These are phyloP conservation scores for Cardamine resedifolia DNA, from an alignment of 345 rosid genomes.

Conservation along the genomic window DNA sequence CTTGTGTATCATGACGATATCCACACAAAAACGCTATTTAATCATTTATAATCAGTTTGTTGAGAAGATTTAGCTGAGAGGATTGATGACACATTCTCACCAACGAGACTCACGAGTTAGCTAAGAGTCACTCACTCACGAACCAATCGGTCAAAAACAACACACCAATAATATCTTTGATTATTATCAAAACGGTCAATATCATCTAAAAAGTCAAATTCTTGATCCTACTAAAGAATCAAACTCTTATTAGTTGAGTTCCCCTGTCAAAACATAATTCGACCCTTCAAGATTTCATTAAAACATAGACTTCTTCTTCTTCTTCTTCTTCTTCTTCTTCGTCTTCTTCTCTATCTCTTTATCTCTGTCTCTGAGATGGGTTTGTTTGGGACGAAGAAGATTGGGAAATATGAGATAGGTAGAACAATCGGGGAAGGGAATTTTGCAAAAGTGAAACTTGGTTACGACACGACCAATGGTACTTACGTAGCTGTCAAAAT, in stretches of 20 bases:
- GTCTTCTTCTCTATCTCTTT: not conserved
- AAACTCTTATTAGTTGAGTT: constrained; percentile 3
- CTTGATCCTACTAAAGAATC: constrained; percentile 16
- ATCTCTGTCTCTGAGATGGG: constrained; percentile 24
- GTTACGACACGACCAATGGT: constrained; percentile 59
- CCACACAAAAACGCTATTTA: constrained; percentile 26
- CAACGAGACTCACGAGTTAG: constrained; percentile 28
- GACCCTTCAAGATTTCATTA: constrained; percentile 2
- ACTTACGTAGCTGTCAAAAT: constrained; percentile 72
- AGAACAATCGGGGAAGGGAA: constrained; percentile 85
- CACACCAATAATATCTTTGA: constrained; percentile 20
- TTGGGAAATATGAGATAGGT: constrained; percentile 71
- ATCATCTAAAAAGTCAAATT: constrained; percentile 30
- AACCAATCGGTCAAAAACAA: constrained; percentile 20
- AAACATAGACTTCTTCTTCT: not conserved
- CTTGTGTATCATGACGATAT: not conserved
- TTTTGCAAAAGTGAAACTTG: constrained; percentile 90
- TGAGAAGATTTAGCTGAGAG: constrained; percentile 14
- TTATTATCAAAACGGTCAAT: not conserved
- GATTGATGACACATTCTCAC: constrained; percentile 17
- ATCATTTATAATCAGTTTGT: not conserved
- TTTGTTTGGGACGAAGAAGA: constrained; percentile 42
- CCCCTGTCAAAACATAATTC: constrained; percentile 8
- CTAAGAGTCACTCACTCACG: constrained; percentile 26
- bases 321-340: not conserved